A percentile compares a stretch with the other conserved stretches of the same genome.
phyloP scores from a whole-genome alignment of 164 flowering plant genomes.

The Piper betle region DNA sequence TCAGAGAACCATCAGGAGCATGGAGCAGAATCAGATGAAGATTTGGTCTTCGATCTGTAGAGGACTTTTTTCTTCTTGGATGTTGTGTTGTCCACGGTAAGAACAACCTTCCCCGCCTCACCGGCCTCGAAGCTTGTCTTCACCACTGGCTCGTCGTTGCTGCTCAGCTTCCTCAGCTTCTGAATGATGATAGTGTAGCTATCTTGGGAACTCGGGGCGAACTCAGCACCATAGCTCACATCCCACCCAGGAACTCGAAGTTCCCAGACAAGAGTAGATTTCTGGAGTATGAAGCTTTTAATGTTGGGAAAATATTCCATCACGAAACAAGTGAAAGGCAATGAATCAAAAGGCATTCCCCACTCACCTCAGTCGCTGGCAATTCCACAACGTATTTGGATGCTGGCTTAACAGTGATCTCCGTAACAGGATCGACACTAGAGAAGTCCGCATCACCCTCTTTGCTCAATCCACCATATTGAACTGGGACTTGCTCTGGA shows the following conservation, averaged over 20 bases:
- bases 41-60: slow-evolving; percentile 67
- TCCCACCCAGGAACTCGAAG: slow-evolving; percentile 78
- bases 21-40: slow-evolving; percentile 7
- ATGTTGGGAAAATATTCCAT: neutral
- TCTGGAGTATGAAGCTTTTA: slow-evolving; percentile 20
- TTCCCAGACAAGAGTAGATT: slow-evolving; percentile 52
- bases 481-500: slow-evolving; percentile 80
- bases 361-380: slow-evolving; percentile 54
- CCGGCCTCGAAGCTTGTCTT: slow-evolving; percentile 47
- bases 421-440: slow-evolving; percentile 45
- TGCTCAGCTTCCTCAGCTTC: slow-evolving; percentile 45
- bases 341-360: neutral
- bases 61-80: slow-evolving; percentile 87
- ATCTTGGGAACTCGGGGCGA: slow-evolving; percentile 47
- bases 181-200: slow-evolving; percentile 66
- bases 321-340: neutral
- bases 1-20: neutral
- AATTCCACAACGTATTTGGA: slow-evolving; percentile 55
- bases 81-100: slow-evolving; percentile 60
- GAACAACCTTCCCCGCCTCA: slow-evolving; percentile 64
- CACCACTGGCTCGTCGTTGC: slow-evolving; percentile 50
- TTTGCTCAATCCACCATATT: slow-evolving; percentile 66
- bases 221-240: slow-evolving; percentile 62
- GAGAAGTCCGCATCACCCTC: slow-evolving; percentile 60
- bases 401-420: slow-evolving; percentile 57